Evolutionary conservation across 2,329 filamentous ascomycete species (phyloP), one percentile per base, ranked within the genome.

Genomic region (Trichocomaceae sp.): DNA sequence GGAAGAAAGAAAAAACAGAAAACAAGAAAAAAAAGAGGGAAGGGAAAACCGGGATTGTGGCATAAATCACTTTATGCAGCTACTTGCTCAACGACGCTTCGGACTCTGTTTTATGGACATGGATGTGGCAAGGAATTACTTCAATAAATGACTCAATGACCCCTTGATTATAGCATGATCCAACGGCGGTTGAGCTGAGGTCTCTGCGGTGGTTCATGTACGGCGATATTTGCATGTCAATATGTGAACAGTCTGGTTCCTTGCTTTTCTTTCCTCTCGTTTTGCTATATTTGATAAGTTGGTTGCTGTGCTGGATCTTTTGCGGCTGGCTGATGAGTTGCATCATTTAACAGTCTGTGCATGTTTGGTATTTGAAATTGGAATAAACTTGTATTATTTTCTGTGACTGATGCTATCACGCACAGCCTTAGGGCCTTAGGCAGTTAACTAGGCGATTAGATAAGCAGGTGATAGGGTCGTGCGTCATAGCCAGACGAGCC

Each of bases 1-100:
- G 35, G 45, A 45, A 50, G 42, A 46, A 23, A 26, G 17, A 37
- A 52, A 37, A 52, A 46, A 45, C 33, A 2, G 49, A n/a, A 33
- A 29, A 22, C 5, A 42, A 42, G 17, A 19, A 20, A 22, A 19
- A 19, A 41, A 19, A 41, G 37, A 19, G 2, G 5, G 17, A 15
- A 39, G 5, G 37, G 37, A 41, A 9, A 19, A 41, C 15, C 5
- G 37, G 8, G 8, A 8, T 39, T 19, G 37, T 41, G 37, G 37
- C 19, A 19, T 17, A 7, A 41, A 3, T 17, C 15, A 41, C 8
- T 39, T 15, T 15, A 15, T 39, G n/a, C 35, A n/a, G 35, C 35
- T 39, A 6, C 5, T 10, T 8, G 35, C 35, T 39, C 35, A 5
- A 39, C 9, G 9, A 2, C 7, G n/a, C 7, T 39, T 39, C n/a